A percentile compares a stretch with the other conserved stretches of the same genome.
These are phyloP conservation scores for Pichia kudriavzevii DNA, from an alignment of 1,139 yeast genomes.

Conservation along the genomic window DNA sequence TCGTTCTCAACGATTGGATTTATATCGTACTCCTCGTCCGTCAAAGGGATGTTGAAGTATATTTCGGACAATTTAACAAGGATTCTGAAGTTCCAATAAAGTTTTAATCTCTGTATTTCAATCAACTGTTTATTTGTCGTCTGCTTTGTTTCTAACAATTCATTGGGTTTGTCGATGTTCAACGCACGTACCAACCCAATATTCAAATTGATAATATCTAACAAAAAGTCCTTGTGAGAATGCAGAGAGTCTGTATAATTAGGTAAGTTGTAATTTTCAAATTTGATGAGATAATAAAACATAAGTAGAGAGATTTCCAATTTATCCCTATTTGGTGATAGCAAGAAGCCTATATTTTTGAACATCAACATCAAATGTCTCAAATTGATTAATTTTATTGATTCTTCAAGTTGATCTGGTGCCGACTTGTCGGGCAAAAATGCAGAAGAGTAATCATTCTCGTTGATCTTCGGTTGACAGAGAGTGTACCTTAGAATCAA, in stretches of 20 bases:
- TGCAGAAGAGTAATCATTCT: slow-evolving; percentile 15
- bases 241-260: slow-evolving; percentile 13
- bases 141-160: slow-evolving; percentile 10
- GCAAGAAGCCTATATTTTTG: slow-evolving; percentile 24
- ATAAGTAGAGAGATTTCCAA: slow-evolving; percentile 26
- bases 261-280: slow-evolving; percentile 23
- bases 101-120: slow-evolving; percentile 44
- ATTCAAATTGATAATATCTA: slow-evolving; percentile 23
- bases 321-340: slow-evolving; percentile 25
- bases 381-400: slow-evolving; percentile 27
- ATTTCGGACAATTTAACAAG: slow-evolving; percentile 42
- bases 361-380: slow-evolving; percentile 25
- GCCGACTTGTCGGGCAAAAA: slow-evolving; percentile 22
- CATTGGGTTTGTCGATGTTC: slow-evolving; percentile 17
- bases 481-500: slow-evolving; percentile 31
- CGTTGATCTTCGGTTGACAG: slow-evolving; percentile 21
- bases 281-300: slow-evolving; percentile 26
- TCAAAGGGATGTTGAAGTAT: slow-evolving; percentile 34
- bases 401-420: slow-evolving; percentile 27
- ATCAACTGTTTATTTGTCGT: slow-evolving; percentile 20
- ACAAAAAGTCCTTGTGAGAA: slow-evolving; percentile 16
- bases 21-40: slow-evolving; percentile 20
- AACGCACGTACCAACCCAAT: slow-evolving; percentile 14
- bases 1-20: slow-evolving; percentile 22
- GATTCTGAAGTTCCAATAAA: slow-evolving; percentile 55